A percentile compares a stretch with the other conserved stretches of the same genome.
Conservation (phyloP, 495 filamentous ascomycete species). For the Parathielavia hyrcaniae region DNA sequence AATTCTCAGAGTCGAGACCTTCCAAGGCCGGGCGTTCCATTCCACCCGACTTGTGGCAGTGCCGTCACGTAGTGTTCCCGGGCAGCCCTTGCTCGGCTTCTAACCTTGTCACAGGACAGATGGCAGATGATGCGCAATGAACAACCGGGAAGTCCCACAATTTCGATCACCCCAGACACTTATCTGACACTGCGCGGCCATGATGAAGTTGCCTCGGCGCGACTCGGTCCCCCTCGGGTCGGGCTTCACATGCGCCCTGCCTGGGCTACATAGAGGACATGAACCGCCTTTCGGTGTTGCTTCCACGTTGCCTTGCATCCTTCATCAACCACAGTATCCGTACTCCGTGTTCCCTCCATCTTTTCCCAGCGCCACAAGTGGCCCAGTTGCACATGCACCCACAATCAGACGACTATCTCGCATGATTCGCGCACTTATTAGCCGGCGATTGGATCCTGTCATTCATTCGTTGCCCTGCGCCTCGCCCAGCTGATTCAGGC, state of each 20-base stretch:
- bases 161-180: constrained; percentile 9
- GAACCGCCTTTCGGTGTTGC: neutral
- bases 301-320: neutral
- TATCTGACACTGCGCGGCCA: neutral
- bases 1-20: too few relatives aligned
- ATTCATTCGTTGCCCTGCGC: constrained; percentile 9
- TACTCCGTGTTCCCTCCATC: too few relatives aligned
- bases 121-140: constrained; percentile 7
- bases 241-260: constrained; percentile 26
- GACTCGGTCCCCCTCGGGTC: constrained; percentile 20
- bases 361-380: neutral
- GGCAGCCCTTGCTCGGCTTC: neutral
- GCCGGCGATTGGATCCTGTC: constrained; percentile 6
- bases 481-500: constrained; percentile 13
- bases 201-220: constrained; percentile 20
- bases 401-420: constrained; percentile 17
- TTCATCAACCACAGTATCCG: neutral
- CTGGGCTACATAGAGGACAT: neutral
- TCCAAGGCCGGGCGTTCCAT: neutral
- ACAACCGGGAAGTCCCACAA: constrained; percentile 2
- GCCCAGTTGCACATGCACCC: constrained; percentile 18
- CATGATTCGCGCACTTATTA: constrained; percentile 16
- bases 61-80: constrained; percentile 5
- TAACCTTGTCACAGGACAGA: constrained; percentile 1
- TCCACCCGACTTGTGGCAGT: constrained; percentile 1